Percentiles rank a stretch among this genome's conserved stretches.
phyloP scores from a whole-genome alignment of 345 rosid genomes.

The Hibiscus trionum region DNA sequence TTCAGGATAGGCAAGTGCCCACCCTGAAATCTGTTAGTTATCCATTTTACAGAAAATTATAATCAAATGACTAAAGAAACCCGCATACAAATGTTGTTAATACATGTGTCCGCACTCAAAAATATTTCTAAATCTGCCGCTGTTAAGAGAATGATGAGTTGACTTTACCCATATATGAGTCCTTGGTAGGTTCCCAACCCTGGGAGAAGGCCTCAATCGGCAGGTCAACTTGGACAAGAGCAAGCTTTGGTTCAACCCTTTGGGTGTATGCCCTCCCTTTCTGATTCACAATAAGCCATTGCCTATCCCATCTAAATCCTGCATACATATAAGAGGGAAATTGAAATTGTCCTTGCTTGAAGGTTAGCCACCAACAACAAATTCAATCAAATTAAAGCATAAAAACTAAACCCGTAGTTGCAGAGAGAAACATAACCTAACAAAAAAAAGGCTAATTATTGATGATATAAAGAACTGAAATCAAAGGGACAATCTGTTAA shows the following conservation, averaged over 20 bases:
- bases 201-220: slow-evolving; percentile 53
- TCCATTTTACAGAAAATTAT: too few species aligned
- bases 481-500: background rate
- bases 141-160: background rate
- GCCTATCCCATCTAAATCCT: slow-evolving; percentile 90
- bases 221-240: slow-evolving; percentile 54
- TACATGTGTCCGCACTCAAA: too few species aligned
- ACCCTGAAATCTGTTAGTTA: too few species aligned
- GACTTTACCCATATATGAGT: slow-evolving; percentile 52
- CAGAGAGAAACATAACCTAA: background rate
- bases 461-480: background rate
- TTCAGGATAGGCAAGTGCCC: too few species aligned
- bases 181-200: slow-evolving; percentile 45
- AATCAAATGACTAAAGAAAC: too few species aligned
- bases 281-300: slow-evolving; percentile 68
- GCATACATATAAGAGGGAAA: background rate
- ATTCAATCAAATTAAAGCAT: background rate
- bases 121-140: too few species aligned
- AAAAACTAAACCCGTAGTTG: too few species aligned
- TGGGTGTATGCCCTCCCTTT: slow-evolving; percentile 80
- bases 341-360: too few species aligned
- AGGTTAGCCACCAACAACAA: background rate
- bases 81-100: too few species aligned
- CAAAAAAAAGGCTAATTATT: background rate
- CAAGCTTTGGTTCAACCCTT: slow-evolving; percentile 84